Percentiles rank a stretch among this genome's conserved stretches.
Conservation (phyloP, 805 yeast species). For the Zygotorulaspora chibaensis region DNA sequence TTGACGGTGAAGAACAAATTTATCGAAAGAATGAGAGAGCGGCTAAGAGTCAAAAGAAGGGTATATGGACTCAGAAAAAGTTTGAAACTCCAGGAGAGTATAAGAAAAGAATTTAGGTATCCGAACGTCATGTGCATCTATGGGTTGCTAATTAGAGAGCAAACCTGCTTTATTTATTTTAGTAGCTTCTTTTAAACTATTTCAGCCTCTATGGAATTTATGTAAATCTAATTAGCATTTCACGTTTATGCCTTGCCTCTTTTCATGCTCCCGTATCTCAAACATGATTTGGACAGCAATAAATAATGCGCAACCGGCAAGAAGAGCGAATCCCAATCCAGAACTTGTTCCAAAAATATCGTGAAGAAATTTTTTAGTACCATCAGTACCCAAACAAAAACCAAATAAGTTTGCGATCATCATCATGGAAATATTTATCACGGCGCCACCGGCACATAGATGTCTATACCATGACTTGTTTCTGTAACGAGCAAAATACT, state of each 20-base stretch:
- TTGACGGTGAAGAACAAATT: constrained; percentile 66
- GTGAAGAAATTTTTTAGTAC: constrained; percentile 57
- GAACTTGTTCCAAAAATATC: constrained; percentile 68
- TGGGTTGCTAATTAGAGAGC: not conserved
- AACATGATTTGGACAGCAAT: constrained; percentile 92
- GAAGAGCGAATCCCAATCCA: constrained; percentile 60
- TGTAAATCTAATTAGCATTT: constrained; percentile 47
- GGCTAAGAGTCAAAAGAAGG: constrained; percentile 55
- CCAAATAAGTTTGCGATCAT: constrained; percentile 95
- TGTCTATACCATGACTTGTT: constrained; percentile 69
- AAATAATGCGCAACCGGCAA: constrained; percentile 63
- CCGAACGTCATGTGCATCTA: not conserved
- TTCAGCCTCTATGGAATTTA: not conserved
- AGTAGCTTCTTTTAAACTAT: not conserved
- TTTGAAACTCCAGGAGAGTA: constrained; percentile 74
- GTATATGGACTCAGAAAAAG: constrained; percentile 63
- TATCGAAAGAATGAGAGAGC: constrained; percentile 56
- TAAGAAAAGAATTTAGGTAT: constrained; percentile 40
- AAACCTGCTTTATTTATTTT: not conserved
- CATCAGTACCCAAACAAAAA: constrained; percentile 88
- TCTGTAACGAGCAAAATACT: constrained; percentile 38
- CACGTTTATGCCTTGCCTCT: constrained; percentile 74
- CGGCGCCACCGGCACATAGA: constrained; percentile 83
- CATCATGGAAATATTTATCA: constrained; percentile 93
- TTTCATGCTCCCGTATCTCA: constrained; percentile 83